Conservation (phyloP, 2,329 filamentous ascomycete genomes). For the Pseudocercospora eumusae region DNA sequence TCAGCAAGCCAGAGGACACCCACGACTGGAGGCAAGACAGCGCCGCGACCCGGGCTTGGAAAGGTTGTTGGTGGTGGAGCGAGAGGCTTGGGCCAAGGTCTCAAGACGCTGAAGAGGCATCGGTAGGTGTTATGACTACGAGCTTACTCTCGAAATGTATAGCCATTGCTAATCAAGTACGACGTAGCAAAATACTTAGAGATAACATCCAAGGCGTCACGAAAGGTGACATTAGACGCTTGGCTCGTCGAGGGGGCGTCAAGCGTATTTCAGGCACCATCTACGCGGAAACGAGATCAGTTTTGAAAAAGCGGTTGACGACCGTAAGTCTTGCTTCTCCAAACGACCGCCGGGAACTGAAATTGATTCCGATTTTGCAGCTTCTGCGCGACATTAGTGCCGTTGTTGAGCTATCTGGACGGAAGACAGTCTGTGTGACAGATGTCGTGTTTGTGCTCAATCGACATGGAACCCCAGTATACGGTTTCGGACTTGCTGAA, state of each 20-base stretch:
- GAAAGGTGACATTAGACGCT: conserved; percentile 65
- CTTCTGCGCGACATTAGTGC: conserved; percentile 33
- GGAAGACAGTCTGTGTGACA: conserved; percentile 63
- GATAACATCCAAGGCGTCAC: conserved; percentile 99
- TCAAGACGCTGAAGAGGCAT: conserved; percentile 30
- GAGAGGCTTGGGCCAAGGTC: conserved; percentile 22
- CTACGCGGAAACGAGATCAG: conserved; percentile 62
- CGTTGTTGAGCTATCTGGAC: conserved; percentile 25
- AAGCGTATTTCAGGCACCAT: conserved; percentile 68
- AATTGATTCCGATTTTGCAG: conserved; percentile 10
- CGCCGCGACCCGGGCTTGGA: conserved; percentile 11
- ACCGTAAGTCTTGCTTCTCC: conserved; percentile 55
- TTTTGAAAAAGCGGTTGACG: conserved; percentile 56
- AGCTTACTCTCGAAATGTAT: neutral
- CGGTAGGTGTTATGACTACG: conserved; percentile 21
- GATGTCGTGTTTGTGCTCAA: conserved; percentile 61
- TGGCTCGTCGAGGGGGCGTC: conserved; percentile 74
- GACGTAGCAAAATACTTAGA: conserved; percentile 91
- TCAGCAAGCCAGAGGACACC: neutral
- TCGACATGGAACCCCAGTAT: conserved; percentile 21
- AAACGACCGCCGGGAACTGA: neutral
- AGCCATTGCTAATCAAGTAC: neutral
- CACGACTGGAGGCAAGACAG: conserved; percentile 20
- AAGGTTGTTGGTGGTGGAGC: conserved; percentile 20
- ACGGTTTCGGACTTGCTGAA: conserved; percentile 20